These are phyloP conservation scores for Auricularia auricula-judae DNA, from an alignment of 768 basidiomycete species.

Conservation along the genomic window DNA sequence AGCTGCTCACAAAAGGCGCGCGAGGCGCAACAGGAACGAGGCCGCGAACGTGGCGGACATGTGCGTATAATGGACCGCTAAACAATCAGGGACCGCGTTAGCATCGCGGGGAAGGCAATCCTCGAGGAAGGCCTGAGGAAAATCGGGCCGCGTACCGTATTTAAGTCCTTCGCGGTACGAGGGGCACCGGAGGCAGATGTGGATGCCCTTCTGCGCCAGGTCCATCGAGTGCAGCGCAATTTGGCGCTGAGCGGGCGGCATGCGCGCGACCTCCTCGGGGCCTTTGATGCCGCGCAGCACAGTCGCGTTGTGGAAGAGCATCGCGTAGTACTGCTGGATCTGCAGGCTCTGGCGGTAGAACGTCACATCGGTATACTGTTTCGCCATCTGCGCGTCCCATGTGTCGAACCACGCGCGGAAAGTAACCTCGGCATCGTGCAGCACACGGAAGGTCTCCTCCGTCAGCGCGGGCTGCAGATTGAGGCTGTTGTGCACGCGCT, in stretches of 20 bases:
- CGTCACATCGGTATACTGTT: constrained; percentile 74
- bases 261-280: constrained; percentile 75
- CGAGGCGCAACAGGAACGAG: constrained; percentile 76
- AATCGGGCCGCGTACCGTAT: constrained; percentile 50
- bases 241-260: constrained; percentile 67
- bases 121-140: background rate
- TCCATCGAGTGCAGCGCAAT: constrained; percentile 75
- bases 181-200: constrained; percentile 75
- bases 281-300: constrained; percentile 75
- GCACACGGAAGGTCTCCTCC: constrained; percentile 58
- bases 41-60: constrained; percentile 91
- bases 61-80: constrained; percentile 85
- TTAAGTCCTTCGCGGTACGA: constrained; percentile 87
- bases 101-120: background rate
- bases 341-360: constrained; percentile 85
- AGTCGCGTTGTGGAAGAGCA: constrained; percentile 75
- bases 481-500: constrained; percentile 72
- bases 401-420: constrained; percentile 74
- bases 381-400: constrained; percentile 72
- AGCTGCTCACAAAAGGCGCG: constrained; percentile 66
- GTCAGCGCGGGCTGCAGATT: constrained; percentile 63
- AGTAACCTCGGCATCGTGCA: constrained; percentile 63
- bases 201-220: constrained; percentile 68
- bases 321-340: constrained; percentile 81
- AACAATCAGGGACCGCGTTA: constrained; percentile 12